Conservation (phyloP, 2,329 filamentous ascomycete species). For the Calonectria leucothoes region DNA sequence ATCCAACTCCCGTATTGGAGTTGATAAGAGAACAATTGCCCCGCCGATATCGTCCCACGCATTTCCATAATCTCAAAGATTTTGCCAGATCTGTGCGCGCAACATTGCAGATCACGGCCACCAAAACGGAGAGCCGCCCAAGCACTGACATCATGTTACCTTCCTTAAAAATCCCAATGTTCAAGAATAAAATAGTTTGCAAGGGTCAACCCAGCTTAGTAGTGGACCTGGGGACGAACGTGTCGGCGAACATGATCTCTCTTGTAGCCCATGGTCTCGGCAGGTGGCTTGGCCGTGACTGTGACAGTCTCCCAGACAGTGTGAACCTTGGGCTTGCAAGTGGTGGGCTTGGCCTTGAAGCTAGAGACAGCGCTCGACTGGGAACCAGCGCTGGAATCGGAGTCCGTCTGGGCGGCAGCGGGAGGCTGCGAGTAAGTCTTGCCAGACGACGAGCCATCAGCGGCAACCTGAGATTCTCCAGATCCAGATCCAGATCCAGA, state of each 20-base stretch:
- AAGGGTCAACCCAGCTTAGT: slow-evolving; percentile 29
- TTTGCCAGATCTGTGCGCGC: slow-evolving; percentile 15
- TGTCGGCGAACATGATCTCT: slow-evolving; percentile 47
- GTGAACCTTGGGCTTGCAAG: slow-evolving; percentile 43
- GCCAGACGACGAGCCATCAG: slow-evolving; percentile 14
- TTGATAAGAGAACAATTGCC: neutral
- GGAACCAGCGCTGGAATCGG: slow-evolving; percentile 33
- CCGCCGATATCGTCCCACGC: slow-evolving; percentile 2
- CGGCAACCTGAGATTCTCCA: slow-evolving; percentile 19
- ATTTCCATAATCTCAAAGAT: slow-evolving; percentile 13
- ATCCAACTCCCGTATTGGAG: slow-evolving; percentile 32
- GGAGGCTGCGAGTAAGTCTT: slow-evolving; percentile 24
- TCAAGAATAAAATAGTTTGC: slow-evolving; percentile 26
- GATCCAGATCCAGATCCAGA: slow-evolving; percentile 18
- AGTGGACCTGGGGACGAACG: slow-evolving; percentile 50
- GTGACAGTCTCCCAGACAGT: slow-evolving; percentile 61
- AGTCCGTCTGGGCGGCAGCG: slow-evolving; percentile 11
- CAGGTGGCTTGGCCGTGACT: slow-evolving; percentile 47
- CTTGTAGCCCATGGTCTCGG: slow-evolving; percentile 37
- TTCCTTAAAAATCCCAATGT: slow-evolving; percentile 7
- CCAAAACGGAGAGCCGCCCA: neutral
- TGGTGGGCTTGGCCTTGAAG: slow-evolving; percentile 31
- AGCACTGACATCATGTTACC: neutral
- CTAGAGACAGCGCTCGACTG: slow-evolving; percentile 32
- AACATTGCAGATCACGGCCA: neutral